These are phyloP conservation scores for Solanum hybrid DNA, from an alignment of 305 asterid species.

Conservation along the genomic window DNA sequence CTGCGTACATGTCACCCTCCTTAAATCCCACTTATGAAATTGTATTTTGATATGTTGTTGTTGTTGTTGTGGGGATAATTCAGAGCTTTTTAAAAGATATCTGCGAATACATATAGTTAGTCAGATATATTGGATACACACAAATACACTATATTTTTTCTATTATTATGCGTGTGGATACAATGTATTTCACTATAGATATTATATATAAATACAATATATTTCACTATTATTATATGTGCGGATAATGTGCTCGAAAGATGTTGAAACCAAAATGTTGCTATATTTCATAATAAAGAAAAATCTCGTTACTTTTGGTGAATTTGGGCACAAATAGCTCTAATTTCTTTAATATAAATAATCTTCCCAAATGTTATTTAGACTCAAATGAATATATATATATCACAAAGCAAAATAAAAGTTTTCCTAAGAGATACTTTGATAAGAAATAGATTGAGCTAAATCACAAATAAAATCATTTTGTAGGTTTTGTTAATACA, in stretches of 20 bases:
- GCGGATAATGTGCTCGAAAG: not conserved
- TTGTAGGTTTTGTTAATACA: not conserved
- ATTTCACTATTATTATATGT: not conserved
- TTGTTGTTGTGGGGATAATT: not conserved
- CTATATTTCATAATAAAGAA: not conserved
- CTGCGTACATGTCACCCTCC: not conserved
- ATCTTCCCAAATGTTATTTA: not conserved
- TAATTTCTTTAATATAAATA: not conserved
- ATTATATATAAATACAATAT: not conserved
- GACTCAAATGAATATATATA: not conserved
- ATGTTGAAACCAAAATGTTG: not conserved
- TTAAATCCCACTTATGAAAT: not conserved
- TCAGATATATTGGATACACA: not conserved
- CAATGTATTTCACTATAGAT: not conserved
- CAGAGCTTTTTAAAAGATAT: not conserved
- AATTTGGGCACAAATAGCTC: not conserved
- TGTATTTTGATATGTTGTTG: not conserved
- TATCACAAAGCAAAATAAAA: not conserved
- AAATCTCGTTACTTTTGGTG: not conserved
- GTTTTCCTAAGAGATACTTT: not conserved
- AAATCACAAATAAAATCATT: not conserved
- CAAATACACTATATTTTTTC: not conserved
- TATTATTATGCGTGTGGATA: not conserved
- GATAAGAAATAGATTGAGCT: not conserved
- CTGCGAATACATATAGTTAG: not conserved